phyloP scores from a whole-genome alignment of 1,139 yeast species.

The Oligophagozyma castellii region DNA sequence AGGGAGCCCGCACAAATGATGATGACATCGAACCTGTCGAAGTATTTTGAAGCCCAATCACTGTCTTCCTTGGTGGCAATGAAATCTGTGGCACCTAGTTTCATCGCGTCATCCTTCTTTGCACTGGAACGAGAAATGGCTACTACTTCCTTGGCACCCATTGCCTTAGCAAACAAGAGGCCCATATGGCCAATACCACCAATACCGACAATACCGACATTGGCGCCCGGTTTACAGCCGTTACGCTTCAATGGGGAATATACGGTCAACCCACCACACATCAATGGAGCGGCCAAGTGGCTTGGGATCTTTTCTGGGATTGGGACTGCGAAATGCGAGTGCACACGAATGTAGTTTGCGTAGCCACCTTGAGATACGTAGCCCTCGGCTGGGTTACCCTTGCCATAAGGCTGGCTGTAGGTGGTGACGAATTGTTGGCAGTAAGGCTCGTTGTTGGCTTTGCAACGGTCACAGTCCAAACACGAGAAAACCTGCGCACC shows the following conservation, averaged over 20 bases:
- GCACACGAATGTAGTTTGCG: conserved; percentile 35
- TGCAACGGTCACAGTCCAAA: conserved; percentile 33
- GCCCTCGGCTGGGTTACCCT: too few relatives aligned
- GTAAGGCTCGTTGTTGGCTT: conserved; percentile 32
- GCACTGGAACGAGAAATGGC: conserved; percentile 38
- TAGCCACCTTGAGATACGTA: conserved; percentile 42
- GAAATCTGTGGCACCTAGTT: conserved; percentile 40
- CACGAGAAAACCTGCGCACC: conserved; percentile 39
- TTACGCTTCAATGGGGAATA: conserved; percentile 38
- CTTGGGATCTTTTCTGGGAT: conserved; percentile 34
- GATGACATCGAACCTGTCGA: conserved; percentile 32
- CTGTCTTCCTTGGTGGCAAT: conserved; percentile 34
- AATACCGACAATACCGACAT: conserved; percentile 42
- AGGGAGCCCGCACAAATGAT: conserved; percentile 40
- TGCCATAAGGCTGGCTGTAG: conserved; percentile 29
- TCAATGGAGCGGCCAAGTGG: conserved; percentile 34
- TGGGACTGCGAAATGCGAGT: conserved; percentile 35
- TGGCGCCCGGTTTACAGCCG: conserved; percentile 29
- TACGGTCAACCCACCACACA: conserved; percentile 42
- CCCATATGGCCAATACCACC: conserved; percentile 56
- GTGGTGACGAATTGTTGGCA: conserved; percentile 32
- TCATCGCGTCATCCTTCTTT: conserved; percentile 37
- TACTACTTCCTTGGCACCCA: conserved; percentile 41
- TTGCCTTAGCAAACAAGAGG: conserved; percentile 39
- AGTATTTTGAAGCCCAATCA: conserved; percentile 28